Conservation (phyloP, 345 rosid species). For the Salix suchowensis region DNA sequence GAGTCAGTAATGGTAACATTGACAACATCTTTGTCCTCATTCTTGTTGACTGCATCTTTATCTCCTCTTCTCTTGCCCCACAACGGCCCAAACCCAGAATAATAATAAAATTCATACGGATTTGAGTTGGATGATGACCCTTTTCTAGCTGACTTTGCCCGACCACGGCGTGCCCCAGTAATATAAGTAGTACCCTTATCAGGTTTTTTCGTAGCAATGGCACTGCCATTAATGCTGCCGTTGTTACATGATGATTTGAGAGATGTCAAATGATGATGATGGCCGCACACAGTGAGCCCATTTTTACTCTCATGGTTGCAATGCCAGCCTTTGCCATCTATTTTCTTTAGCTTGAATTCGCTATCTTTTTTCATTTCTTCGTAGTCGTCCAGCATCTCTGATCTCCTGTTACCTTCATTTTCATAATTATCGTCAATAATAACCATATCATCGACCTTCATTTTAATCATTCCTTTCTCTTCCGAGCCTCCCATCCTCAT, state of each 20-base stretch:
- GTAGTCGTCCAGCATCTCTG: conserved; percentile 13
- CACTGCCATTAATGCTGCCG: not conserved
- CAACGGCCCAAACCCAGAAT: conserved; percentile 88
- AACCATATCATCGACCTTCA: conserved; percentile 32
- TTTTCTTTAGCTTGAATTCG: conserved; percentile 12
- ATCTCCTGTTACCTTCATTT: not conserved
- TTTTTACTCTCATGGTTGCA: conserved; percentile 21
- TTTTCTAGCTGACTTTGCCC: conserved; percentile 39
- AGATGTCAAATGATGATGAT: conserved; percentile 25
- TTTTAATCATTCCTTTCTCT: conserved; percentile 16
- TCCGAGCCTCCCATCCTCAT: conserved; percentile 30
- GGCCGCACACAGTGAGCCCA: conserved; percentile 24
- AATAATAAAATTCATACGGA: conserved; percentile 78
- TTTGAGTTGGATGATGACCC: conserved; percentile 33
- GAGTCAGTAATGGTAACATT: not conserved
- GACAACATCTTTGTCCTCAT: not conserved
- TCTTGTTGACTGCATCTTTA: conserved; percentile 8
- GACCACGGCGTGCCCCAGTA: conserved; percentile 33
- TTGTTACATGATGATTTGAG: conserved; percentile 23
- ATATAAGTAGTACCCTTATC: conserved; percentile 1
- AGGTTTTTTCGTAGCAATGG: conserved; percentile 1
- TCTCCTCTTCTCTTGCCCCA: conserved; percentile 73
- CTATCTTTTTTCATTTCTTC: conserved; percentile 10
- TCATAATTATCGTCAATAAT: conserved; percentile 31
- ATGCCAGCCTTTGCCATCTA: conserved; percentile 30